Evolutionary conservation across 164 flowering plant species (phyloP), one percentile per base, ranked within the genome.

Genomic region (Brasenia schreberi): DNA sequence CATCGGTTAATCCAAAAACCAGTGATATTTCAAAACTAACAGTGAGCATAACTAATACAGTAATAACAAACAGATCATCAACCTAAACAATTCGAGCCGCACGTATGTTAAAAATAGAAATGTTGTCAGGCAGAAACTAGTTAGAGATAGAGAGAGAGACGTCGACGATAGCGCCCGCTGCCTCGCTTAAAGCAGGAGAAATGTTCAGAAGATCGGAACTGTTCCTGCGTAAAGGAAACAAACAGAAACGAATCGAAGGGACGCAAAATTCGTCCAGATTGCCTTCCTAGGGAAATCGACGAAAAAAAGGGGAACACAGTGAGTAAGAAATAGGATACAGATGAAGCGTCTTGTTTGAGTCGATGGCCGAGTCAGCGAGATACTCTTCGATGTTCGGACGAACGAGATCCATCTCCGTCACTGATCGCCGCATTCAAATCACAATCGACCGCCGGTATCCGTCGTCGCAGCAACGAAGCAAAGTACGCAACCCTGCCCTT

Each of bases 151-250:
- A 42, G 45, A 61, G 7, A 59, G 52, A 23, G 71, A 89, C 96
- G 76, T 94, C 98, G 67, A 94, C 80, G 63, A 94, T 87, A 62
- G 96, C 98, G 59, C 97, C 98, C 61, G 91, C 95, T 60, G 95
- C 98, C 72, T 91, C 97, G 5, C 91, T 90, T 19, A 94, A 79
- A 6, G 86, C 72, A 1, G 95, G 95, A 6, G 98, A 87, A 69
- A 94, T 87, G 66, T 94, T 96, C 42, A 94, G 84, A 82, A 91
- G 83, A 83, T 94, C 96, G 53, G 86, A 76, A 80, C 98, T 94
- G 74, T 39, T 33, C 58, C 68, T 5, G 7, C 16, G 18, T 39
- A 18, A 67, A 64, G 18, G 63, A 61, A 71, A 63, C 39, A 33
- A 33, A 33, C 39, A 33, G 39, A 33, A 33, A 33, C 56, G 14